phyloP scores from a whole-genome alignment of 1,284 basidiomycete species.

The Golubevia sp. region DNA sequence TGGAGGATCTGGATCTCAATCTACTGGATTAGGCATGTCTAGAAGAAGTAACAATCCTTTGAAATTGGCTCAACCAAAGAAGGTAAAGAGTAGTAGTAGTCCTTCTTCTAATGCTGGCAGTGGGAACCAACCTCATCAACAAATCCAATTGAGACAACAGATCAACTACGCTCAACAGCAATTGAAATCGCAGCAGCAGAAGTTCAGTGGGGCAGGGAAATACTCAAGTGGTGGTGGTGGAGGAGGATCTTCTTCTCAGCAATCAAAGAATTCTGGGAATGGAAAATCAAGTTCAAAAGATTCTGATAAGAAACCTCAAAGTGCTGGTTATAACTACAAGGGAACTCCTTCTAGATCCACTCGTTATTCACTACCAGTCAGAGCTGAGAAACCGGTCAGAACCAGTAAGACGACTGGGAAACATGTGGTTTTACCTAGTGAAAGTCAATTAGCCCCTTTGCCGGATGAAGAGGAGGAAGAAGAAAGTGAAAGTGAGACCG shows the following conservation, averaged over 20 bases:
- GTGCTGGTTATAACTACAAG: slow-evolving; percentile 33
- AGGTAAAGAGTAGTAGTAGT: slow-evolving; percentile 13
- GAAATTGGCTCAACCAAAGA: slow-evolving; percentile 8
- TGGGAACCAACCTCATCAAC: slow-evolving; percentile 1
- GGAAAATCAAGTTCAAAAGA: neutral
- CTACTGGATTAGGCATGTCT: slow-evolving; percentile 16
- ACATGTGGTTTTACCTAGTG: slow-evolving; percentile 86
- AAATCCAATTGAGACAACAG: slow-evolving; percentile 1
- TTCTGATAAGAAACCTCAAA: slow-evolving; percentile 7
- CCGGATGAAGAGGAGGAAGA: slow-evolving; percentile 69
- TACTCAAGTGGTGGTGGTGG: neutral
- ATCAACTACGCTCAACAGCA: slow-evolving; percentile 10
- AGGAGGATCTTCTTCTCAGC: too few relatives aligned
- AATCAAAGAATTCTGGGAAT: too few relatives aligned
- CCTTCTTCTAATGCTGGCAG: slow-evolving; percentile 5
- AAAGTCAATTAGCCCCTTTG: slow-evolving; percentile 83
- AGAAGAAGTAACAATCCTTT: slow-evolving; percentile 5
- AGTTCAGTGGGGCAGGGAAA: slow-evolving; percentile 7
- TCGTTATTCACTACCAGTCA: slow-evolving; percentile 55
- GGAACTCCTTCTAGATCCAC: slow-evolving; percentile 52
- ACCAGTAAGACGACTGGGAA: slow-evolving; percentile 90
- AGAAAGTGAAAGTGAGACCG: neutral
- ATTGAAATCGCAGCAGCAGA: neutral
- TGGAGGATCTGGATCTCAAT: slow-evolving; percentile 7
- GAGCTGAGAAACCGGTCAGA: slow-evolving; percentile 67